phyloP scores from a whole-genome alignment of 257 asterid species.

The Thymus mandschuricus region DNA sequence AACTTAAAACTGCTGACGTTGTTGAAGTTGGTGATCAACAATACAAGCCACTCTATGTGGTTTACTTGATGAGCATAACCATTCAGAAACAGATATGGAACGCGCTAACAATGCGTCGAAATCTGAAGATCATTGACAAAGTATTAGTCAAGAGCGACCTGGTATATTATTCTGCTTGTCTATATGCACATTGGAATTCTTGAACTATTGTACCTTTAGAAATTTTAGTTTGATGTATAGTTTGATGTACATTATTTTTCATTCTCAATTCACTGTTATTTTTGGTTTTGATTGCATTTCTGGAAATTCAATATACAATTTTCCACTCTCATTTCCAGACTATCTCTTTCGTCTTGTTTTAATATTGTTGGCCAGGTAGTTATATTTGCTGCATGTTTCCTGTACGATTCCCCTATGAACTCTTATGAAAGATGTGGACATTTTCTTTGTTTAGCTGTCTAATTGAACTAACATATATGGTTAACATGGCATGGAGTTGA shows the following conservation, averaged over 20 bases:
- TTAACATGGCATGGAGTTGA: too few species aligned
- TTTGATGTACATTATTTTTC: neutral
- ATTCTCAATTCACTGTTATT: neutral
- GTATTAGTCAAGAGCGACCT: conserved; percentile 29
- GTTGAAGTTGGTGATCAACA: conserved; percentile 20
- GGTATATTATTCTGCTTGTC: conserved; percentile 38
- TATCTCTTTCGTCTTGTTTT: too few species aligned
- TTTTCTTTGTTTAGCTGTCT: too few species aligned
- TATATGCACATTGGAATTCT: neutral
- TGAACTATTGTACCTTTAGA: neutral
- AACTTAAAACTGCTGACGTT: conserved; percentile 26
- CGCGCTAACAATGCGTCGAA: conserved; percentile 37
- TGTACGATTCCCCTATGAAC: too few species aligned
- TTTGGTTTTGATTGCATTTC: conserved; percentile 51
- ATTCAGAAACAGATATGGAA: conserved; percentile 55
- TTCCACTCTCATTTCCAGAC: too few species aligned
- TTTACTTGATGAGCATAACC: conserved; percentile 46
- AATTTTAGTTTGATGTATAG: neutral
- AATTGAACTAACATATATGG: too few species aligned
- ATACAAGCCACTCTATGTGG: conserved; percentile 37
- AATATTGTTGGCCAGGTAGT: too few species aligned
- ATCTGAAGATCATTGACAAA: conserved; percentile 39
- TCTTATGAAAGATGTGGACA: too few species aligned
- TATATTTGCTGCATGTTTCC: too few species aligned
- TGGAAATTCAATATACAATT: neutral